Conservation (phyloP, 2,329 filamentous ascomycete genomes). For the Parastagonospora avenae region DNA sequence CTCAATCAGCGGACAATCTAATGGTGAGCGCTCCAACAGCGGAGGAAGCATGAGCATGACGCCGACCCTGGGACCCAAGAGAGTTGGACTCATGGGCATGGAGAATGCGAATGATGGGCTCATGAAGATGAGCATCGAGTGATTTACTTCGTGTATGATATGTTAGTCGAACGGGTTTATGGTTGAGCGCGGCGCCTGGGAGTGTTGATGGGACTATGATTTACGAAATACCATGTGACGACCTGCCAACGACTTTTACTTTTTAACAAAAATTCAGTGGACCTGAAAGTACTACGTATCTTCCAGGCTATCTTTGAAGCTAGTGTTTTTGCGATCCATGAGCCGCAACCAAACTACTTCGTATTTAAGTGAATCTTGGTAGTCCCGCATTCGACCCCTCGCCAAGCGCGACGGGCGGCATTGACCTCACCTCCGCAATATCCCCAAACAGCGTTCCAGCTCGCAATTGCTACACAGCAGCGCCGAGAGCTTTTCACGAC, state of each 20-base stretch:
- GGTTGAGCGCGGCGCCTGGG: conserved; percentile 35
- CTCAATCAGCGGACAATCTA: conserved; percentile 58
- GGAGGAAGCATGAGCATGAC: conserved; percentile 54
- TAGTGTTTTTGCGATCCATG: too few species aligned
- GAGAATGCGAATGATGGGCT: conserved; percentile 91
- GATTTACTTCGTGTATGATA: conserved; percentile 4
- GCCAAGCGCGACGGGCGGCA: conserved; percentile 21
- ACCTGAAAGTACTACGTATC: too few species aligned
- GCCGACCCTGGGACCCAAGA: conserved; percentile 52
- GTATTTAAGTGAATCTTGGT: too few species aligned
- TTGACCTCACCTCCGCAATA: conserved; percentile 27
- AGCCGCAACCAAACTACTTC: too few species aligned
- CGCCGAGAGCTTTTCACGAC: neutral
- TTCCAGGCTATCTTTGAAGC: too few species aligned
- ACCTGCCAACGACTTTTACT: too few species aligned
- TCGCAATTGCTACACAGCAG: conserved; percentile 9
- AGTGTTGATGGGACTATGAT: conserved; percentile 1
- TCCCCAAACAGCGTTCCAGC: conserved; percentile 5
- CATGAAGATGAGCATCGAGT: conserved; percentile 98
- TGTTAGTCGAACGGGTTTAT: conserved; percentile 1
- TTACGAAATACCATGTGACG: too few species aligned
- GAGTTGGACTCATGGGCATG: conserved; percentile 78
- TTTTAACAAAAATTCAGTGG: too few species aligned
- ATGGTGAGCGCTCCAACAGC: conserved; percentile 54
- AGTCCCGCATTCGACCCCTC: conserved; percentile 21